Evolutionary conservation across 768 basidiomycete genomes (phyloP).

Genomic region (Trametes meyenii): DNA sequence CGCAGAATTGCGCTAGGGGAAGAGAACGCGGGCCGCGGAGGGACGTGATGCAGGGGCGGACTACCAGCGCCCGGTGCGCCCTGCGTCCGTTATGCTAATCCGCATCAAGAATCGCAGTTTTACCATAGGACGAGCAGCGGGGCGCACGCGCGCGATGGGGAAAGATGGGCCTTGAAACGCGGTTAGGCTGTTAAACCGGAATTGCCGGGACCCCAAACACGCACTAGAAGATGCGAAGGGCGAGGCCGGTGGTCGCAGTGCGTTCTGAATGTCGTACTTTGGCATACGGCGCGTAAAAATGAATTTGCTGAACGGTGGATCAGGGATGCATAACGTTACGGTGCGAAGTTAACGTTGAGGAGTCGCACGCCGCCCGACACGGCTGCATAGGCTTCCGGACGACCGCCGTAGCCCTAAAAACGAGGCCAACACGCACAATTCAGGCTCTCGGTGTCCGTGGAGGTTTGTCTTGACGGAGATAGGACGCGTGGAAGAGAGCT

Average conservation of each 20-base stretch:
- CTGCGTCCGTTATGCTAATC: not conserved
- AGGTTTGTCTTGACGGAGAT: conserved; percentile 4
- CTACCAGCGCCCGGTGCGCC: not conserved
- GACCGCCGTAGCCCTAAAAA: not conserved
- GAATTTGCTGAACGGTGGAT: not conserved
- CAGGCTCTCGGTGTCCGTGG: not conserved
- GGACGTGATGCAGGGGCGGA: conserved; percentile 8
- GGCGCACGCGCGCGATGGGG: not conserved
- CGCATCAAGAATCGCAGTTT: not conserved
- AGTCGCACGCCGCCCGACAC: too few species aligned
- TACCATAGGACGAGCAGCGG: not conserved
- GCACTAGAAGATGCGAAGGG: not conserved
- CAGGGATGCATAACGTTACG: not conserved
- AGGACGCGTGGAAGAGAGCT: not conserved
- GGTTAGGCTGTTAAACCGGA: not conserved
- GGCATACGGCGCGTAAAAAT: not conserved
- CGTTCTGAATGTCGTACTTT: not conserved
- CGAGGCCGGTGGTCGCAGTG: not conserved
- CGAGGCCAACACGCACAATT: not conserved
- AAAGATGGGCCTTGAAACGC: not conserved
- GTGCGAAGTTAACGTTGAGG: too few species aligned
- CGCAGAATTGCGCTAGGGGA: not conserved
- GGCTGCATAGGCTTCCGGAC: not conserved
- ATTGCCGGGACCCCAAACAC: not conserved
- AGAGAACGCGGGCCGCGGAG: not conserved